Conservation (phyloP, 2,329 filamentous ascomycete species). For the Mycocentrospora acerina region DNA sequence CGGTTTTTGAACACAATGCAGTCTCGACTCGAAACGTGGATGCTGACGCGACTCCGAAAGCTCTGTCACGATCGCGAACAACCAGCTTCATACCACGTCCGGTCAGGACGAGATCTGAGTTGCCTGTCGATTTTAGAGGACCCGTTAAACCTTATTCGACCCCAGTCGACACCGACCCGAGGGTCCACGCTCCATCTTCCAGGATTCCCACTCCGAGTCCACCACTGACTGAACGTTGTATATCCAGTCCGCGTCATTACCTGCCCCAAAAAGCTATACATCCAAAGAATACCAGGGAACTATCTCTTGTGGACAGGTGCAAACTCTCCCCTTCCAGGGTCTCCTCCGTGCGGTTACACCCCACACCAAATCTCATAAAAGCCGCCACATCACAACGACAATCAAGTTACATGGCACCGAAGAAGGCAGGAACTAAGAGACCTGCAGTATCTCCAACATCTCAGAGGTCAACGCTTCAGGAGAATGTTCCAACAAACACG, state of each 20-base stretch:
- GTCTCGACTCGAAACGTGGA: slow-evolving; percentile 4
- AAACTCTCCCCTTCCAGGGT: slow-evolving; percentile 13
- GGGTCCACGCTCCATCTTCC: slow-evolving; percentile 11
- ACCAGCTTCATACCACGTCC: slow-evolving; percentile 37
- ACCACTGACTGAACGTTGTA: slow-evolving; percentile 15
- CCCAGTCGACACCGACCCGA: slow-evolving; percentile 6
- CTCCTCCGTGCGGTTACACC: slow-evolving; percentile 27
- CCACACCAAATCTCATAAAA: slow-evolving; percentile 33
- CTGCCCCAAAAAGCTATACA: slow-evolving; percentile 11
- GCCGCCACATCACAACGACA: slow-evolving; percentile 9
- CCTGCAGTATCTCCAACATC: slow-evolving; percentile 7
- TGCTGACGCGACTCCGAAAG: slow-evolving; percentile 17
- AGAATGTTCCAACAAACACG: slow-evolving; percentile 24
- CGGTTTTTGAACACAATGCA: not conserved
- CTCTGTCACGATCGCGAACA: slow-evolving; percentile 32
- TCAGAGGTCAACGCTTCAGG: slow-evolving; percentile 16
- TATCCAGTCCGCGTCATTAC: slow-evolving; percentile 32
- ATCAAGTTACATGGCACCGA: slow-evolving; percentile 18
- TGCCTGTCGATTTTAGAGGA: slow-evolving; percentile 7
- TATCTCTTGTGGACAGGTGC: slow-evolving; percentile 10
- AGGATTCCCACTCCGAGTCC: slow-evolving; percentile 36
- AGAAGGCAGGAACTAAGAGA: slow-evolving; percentile 16
- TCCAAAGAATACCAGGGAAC: slow-evolving; percentile 19
- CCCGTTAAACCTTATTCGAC: slow-evolving; percentile 5
- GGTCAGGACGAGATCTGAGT: slow-evolving; percentile 12